These are phyloP conservation scores for Hanseniaspora lachancei DNA, from an alignment of 805 yeast genomes.

Conservation along the genomic window DNA sequence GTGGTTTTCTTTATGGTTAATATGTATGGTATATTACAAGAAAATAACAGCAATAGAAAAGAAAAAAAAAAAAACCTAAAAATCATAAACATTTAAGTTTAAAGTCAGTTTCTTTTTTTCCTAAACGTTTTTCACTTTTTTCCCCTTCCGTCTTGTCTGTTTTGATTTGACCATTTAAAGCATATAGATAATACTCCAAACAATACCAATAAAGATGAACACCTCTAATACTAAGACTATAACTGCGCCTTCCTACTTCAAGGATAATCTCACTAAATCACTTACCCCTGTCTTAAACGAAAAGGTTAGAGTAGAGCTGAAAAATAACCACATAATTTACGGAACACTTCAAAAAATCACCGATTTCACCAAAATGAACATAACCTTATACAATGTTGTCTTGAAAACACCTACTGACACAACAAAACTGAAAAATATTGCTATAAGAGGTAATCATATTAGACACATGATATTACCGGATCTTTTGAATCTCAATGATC, in stretches of 20 bases:
- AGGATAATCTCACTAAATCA: slow-evolving; percentile 34
- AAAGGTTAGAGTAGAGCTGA: slow-evolving; percentile 78
- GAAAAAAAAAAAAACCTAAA: not conserved
- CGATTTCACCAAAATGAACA: slow-evolving; percentile 10
- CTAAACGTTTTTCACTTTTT: no score
- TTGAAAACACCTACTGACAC: slow-evolving; percentile 6
- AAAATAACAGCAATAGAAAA: not conserved
- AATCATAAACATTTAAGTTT: not conserved
- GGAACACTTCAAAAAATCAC: slow-evolving; percentile 78
- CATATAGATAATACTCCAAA: not conserved
- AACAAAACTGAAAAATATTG: slow-evolving; percentile 9
- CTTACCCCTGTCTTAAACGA: slow-evolving; percentile 76
- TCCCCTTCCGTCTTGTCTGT: no score
- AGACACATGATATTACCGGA: slow-evolving; percentile 10
- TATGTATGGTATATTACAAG: no score
- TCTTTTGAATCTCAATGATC: slow-evolving; percentile 2
- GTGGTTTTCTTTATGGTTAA: no score
- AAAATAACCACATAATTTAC: slow-evolving; percentile 75
- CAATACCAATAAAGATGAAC: not conserved
- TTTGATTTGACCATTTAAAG: no score
- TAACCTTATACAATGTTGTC: slow-evolving; percentile 7
- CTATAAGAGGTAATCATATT: slow-evolving; percentile 10
- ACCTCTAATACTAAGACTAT: not conserved
- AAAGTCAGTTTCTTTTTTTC: no score
- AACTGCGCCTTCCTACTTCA: slow-evolving; percentile 9